Evolutionary conservation across 2,329 filamentous ascomycete genomes (phyloP), one percentile per base, ranked within the genome.

Genomic region (Akanthomyces uredinophilus): DNA sequence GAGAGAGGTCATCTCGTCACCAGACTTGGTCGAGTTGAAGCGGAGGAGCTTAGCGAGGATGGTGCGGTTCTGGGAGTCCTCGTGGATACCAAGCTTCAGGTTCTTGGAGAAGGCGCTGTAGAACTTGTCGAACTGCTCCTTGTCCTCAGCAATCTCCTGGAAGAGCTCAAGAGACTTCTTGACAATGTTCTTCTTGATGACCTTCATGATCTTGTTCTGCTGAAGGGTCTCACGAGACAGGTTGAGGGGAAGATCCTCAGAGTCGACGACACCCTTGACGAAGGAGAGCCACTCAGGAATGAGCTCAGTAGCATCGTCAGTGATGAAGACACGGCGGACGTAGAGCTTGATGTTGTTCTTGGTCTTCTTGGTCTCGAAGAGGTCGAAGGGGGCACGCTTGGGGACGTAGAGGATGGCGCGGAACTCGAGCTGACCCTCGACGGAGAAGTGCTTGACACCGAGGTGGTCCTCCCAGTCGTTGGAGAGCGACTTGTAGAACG

Each of bases 341-440:
- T 99, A 99, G 73, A 99, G 89, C 90, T 99, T 99, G 88, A 99
- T 98, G 90, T 99, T 99, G 91, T 98, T 99, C 92, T 99, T 99
- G 77, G 94, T 97, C 90, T 97, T 96, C 92, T 99, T 99, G 78
- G 94, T 97, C 90, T 99, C 95, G 79, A 99, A 99, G 66, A 99
- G 91, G 76, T 99, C 95, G 80, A 99, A 99, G 73, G 95, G 95
- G 79, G 95, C 95, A 74, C 95, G 94, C 91, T 99, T 98, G 78
- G 95, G 95, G 61, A 99, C 94, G 85, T 96, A 99, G 77, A 99
- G 92, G 80, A 99, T 96, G 70, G 95, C 95, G 69, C 94, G 94
- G 92, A 99, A 99, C 84, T 99, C 95, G 70, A 99, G 93, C 85
- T 98, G 95, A 88, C 95, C 95, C 86, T 99, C 95, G 68, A 99